Evolutionary conservation across 495 filamentous ascomycete genomes (phyloP), one percentile per base, ranked within the genome.

Genomic region (Thermothielavioides terrestris): DNA sequence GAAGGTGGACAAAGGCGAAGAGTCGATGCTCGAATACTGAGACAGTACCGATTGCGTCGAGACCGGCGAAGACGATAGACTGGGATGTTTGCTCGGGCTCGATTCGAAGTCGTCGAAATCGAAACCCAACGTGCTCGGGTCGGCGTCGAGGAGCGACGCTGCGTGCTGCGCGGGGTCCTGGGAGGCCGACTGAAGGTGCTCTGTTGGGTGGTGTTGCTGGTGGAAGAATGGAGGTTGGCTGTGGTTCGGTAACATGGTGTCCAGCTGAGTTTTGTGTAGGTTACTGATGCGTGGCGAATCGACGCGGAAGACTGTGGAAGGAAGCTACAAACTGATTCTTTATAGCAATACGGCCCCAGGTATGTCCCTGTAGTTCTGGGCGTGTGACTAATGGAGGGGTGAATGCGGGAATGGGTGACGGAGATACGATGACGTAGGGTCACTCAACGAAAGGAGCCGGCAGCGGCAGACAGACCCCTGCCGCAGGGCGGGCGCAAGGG

Each of bases 1-100:
- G 43, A 72, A 57, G 28, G 68, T 62, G n/a, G 71, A 63, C 52
- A 70, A 66, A 62, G 64, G 60, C 51, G 60, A 57, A 6, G 55
- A 38, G 14, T 39, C 51, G 26, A 54, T 11, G 23, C 50, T 52
- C 44, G 63, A 61, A 50, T 46, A 60, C 15, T 58, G 59, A 10
- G 63, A 64, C 17, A 56, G 53, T 23, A 63, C 22, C 46, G 61
- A 64, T 42, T 65, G 58, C 6, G 62, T 67, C 47, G 62, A 67
- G 32, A 58, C 32, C 2, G 64, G 64, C 2, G 64, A 67, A 7
- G 60, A 59, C 32, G 64, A 57, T 47, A 52, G 14, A 50, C 60
- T 66, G 36, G 44, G 43, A 42, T 30, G 49, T 45, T 43, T 54
- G 49, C 43, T 46, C n/a, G n/a, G n/a, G n/a, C n/a, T n/a, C n/a